Base-by-base conservation (phyloP, 2,329 filamentous ascomycete species). In the Macrophomina phaseolina region DNA sequence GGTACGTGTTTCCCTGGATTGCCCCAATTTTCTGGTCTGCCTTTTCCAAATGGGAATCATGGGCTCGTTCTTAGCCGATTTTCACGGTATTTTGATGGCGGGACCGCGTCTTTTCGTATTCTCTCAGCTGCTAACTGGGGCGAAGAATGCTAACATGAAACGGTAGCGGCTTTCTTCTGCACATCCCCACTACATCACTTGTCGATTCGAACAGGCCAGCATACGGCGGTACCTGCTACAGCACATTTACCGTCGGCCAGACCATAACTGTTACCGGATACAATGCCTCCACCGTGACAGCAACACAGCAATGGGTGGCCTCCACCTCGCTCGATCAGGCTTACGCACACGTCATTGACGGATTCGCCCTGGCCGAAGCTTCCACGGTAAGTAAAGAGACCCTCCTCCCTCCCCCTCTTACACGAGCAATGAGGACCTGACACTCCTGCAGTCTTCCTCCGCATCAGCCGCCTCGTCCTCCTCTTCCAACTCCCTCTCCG, bases 331-430 rank as follows among this genome's bases (percentile, higher is more conserved):
- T 34, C 40, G 55, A 66, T 6, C 69, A 75, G 58, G 71, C 72
- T 1, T 75, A 69, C 38, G 74, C 72, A 2, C 71, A 74, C 65
- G 72, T 73, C 23, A 74, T 76, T 58, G 74, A 76, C 51, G 74
- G 74, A 5, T 73, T 71, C 56, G 73, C 71, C 2, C 18, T 40
- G 18, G 28, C 14, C 4, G 11, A 46, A 45, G 14, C 18, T 12
- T 18, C 18, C 9, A 28, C 38, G 28, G 63, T 58, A 65, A 55
- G 63, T 28, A 46, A 5, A 46, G n/a, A 7, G 16, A 40, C 16
- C 51, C 16, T 4, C n/a, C 8, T 16, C 32, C 11, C 12, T 7
- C 23, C 38, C 1, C 40, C 36, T 56, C 68, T 12, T 38, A 66
- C 28, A 16, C 40, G 4, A 18, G 0, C 45, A 11, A 40, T 11